Base-by-base conservation (phyloP, 345 rosid species). In the Euphorbia peplus region DNA sequence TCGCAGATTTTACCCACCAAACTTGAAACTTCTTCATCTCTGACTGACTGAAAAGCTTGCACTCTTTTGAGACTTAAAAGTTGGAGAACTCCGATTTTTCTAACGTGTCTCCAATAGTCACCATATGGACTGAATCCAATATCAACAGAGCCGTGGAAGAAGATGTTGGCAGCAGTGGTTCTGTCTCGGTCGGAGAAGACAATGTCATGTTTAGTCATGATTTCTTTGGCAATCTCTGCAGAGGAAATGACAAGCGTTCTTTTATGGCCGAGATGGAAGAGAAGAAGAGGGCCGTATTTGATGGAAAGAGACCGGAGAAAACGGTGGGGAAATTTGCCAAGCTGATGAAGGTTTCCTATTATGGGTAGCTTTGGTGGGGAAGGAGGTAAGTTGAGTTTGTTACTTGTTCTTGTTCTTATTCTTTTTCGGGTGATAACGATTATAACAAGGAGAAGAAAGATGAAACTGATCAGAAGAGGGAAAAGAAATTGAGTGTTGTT, bases 291-390 rank as follows among this genome's bases (percentile, higher is more conserved):
- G 15, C 82, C 82, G 54, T 63, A 70, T 21, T 78, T 74, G 22
- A 22, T 19, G 3, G 82, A 74, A 5, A 74, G 68, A 9, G 54
- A 25, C 19, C 25, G 65, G 48, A 73, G n/a, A 6, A 55, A 28
- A 7, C 71, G 68, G n/a, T 70, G 75, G 14, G 69, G 78, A 4
- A 60, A 69, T 29, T 6, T 47, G 28, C 75, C 69, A 8, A 69
- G 37, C 22, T 61, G 70, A 68, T 78, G 75, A 18, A 78, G 61
- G 65, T 78, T 73, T 5, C 81, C 81, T 4, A 73, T 70, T 39
- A 73, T 4, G 0, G 78, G 81, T 22, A 73, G 22, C 52, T 39
- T 73, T 13, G 65, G 46, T 53, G 75, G 77, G 35, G 65, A 60
- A 52, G 81, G 81, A 64, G 72, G 81, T 11, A 61, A 35, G 0